A percentile compares a stretch with the other conserved stretches of the same genome.
These are phyloP conservation scores for Oidiodendron maius DNA, from an alignment of 495 filamentous ascomycete genomes.

Conservation along the genomic window DNA sequence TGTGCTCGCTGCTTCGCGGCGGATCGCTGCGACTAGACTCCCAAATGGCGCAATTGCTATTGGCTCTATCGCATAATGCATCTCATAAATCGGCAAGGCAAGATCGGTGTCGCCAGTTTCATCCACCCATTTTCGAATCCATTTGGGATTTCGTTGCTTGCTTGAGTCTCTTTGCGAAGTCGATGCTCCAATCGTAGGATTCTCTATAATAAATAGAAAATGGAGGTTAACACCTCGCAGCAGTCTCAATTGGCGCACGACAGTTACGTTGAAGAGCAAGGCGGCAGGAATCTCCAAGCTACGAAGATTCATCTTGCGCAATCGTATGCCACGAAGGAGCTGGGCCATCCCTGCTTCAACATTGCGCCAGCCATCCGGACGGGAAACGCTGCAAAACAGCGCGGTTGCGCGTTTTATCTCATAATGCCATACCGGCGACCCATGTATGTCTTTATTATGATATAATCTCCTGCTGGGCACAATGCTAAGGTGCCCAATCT, in stretches of 20 bases:
- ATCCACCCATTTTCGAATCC: not conserved
- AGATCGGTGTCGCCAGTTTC: not conserved
- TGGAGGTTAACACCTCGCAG: not conserved
- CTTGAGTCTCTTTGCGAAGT: too few species aligned
- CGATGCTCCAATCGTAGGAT: too few species aligned
- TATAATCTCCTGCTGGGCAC: not conserved
- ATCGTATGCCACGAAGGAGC: not conserved
- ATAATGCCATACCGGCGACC: not conserved
- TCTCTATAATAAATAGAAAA: not conserved
- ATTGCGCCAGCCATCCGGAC: not conserved
- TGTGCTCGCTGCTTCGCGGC: not conserved
- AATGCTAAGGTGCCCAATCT: not conserved
- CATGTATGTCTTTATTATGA: not conserved
- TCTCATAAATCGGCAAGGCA: not conserved
- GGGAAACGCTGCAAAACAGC: not conserved
- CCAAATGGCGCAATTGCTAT: not conserved
- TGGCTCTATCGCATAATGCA: not conserved
- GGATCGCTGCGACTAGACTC: not conserved
- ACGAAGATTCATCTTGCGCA: not conserved
- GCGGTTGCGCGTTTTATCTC: not conserved
- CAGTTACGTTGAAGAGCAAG: not conserved
- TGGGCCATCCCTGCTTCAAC: not conserved
- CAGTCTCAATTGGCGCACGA: not conserved
- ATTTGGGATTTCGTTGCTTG: not conserved
- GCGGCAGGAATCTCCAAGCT: not conserved